Evolutionary conservation across 2,329 filamentous ascomycete species (phyloP).

Genomic region (Colletotrichum horii): DNA sequence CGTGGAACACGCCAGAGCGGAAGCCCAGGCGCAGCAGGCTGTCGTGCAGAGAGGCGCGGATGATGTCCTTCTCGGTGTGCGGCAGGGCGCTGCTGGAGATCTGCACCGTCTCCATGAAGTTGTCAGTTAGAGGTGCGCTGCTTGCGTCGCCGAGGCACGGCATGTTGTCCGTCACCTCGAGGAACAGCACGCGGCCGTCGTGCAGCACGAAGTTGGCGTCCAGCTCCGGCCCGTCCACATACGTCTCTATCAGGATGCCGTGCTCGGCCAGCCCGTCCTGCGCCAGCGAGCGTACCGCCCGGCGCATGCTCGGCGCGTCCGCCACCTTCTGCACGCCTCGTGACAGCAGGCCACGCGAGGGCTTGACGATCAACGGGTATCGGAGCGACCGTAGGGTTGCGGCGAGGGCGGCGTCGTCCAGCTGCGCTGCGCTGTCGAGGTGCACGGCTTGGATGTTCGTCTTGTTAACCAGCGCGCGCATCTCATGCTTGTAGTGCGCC

Average conservation of each 20-base stretch:
- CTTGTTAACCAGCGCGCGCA: slow-evolving; percentile 24
- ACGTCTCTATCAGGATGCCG: slow-evolving; percentile 41
- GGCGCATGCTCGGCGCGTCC: slow-evolving; percentile 28
- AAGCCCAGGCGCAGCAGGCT: background rate
- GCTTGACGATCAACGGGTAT: slow-evolving; percentile 41
- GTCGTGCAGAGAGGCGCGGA: background rate
- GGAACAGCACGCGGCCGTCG: slow-evolving; percentile 43
- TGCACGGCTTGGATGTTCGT: slow-evolving; percentile 5
- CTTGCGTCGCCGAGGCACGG: slow-evolving; percentile 25
- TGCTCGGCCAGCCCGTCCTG: slow-evolving; percentile 2
- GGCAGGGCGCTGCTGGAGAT: background rate
- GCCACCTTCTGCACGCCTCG: slow-evolving; percentile 36
- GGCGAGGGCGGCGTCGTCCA: slow-evolving; percentile 22
- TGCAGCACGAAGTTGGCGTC: slow-evolving; percentile 44
- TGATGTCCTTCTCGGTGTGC: background rate
- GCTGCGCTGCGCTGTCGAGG: slow-evolving; percentile 16
- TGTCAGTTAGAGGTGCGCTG: background rate
- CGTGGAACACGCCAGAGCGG: background rate
- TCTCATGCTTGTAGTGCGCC: slow-evolving; percentile 35
- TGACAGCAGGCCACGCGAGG: slow-evolving; percentile 33
- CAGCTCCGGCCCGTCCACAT: slow-evolving; percentile 45
- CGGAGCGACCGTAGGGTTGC: background rate
- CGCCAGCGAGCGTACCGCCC: slow-evolving; percentile 26
- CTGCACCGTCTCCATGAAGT: background rate
- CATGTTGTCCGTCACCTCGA: slow-evolving; percentile 42